Evolutionary conservation across 108 stramenopile species (phyloP).

Genomic region (Aurantiochytrium sp.): DNA sequence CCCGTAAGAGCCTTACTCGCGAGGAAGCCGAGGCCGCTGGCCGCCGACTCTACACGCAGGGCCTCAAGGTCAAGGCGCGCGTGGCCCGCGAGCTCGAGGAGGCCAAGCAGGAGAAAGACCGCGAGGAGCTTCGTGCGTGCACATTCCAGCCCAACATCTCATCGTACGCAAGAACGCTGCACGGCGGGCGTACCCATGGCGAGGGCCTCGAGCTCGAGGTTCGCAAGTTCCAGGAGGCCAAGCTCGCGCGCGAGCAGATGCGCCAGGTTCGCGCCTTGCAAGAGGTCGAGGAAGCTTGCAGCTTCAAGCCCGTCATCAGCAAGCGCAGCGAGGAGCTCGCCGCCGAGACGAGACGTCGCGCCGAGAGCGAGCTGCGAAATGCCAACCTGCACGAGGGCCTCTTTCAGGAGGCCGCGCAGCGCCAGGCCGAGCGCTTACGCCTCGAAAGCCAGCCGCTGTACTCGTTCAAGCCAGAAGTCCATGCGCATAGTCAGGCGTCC

Average conservation of each 20-base stretch:
- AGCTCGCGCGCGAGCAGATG: not conserved
- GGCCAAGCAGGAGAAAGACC: not conserved
- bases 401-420: not conserved
- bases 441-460: not conserved
- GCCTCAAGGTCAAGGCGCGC: not conserved
- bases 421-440: not conserved
- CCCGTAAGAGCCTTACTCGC: not conserved
- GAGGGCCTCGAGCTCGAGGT: not conserved
- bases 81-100: not conserved
- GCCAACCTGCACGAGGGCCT: constrained; percentile 11
- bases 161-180: not conserved
- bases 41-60: not conserved
- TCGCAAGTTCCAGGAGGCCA: not conserved
- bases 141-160: not conserved
- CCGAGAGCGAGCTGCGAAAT: not conserved
- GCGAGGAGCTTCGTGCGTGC: not conserved
- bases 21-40: not conserved
- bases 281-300: not conserved
- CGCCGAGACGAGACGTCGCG: not conserved
- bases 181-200: not conserved
- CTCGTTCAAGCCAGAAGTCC: not conserved
- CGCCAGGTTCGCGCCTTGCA: not conserved
- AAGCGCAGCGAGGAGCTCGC: not conserved
- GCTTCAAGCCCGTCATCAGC: not conserved
- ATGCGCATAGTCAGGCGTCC: not conserved